These are phyloP conservation scores for Calonectria hawksworthii DNA, from an alignment of 2,329 filamentous ascomycete species.

Conservation along the genomic window DNA sequence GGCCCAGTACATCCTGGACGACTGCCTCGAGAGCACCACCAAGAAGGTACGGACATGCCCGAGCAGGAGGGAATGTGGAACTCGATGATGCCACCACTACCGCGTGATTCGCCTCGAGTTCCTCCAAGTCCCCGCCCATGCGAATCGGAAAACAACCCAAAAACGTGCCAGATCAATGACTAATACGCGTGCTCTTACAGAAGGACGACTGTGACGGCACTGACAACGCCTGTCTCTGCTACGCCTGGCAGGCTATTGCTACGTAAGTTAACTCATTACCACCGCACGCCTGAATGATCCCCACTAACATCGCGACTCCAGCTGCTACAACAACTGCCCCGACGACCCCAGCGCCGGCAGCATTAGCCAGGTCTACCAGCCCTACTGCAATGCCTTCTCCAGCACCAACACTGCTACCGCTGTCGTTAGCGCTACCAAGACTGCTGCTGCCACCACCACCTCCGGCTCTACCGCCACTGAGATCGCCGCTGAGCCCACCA, in stretches of 20 bases:
- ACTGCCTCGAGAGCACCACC: conserved; percentile 58
- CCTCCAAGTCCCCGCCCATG: neutral
- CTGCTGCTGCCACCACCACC: conserved; percentile 36
- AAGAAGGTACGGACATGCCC: conserved; percentile 49
- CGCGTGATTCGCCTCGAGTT: neutral
- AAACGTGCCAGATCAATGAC: neutral
- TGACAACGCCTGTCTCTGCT: conserved; percentile 64
- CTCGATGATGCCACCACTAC: too few relatives aligned
- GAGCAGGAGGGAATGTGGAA: neutral
- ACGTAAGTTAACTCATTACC: conserved; percentile 55
- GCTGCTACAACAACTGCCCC: conserved; percentile 71
- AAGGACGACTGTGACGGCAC: conserved; percentile 53
- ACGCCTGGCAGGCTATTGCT: conserved; percentile 58
- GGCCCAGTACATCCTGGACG: conserved; percentile 62
- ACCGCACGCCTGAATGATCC: too few relatives aligned
- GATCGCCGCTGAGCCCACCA: conserved; percentile 32
- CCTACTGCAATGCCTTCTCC: conserved; percentile 62
- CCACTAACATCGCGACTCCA: conserved; percentile 37
- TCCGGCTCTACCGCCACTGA: conserved; percentile 35
- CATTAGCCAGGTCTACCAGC: conserved; percentile 55
- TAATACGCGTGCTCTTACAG: conserved; percentile 35
- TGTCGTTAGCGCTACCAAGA: conserved; percentile 39
- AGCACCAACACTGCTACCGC: conserved; percentile 55
- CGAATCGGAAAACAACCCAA: neutral
- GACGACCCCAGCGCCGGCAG: conserved; percentile 56